These are phyloP conservation scores for Gastrolobium villosum DNA, from an alignment of 306 rosid genomes.

Conservation along the genomic window DNA sequence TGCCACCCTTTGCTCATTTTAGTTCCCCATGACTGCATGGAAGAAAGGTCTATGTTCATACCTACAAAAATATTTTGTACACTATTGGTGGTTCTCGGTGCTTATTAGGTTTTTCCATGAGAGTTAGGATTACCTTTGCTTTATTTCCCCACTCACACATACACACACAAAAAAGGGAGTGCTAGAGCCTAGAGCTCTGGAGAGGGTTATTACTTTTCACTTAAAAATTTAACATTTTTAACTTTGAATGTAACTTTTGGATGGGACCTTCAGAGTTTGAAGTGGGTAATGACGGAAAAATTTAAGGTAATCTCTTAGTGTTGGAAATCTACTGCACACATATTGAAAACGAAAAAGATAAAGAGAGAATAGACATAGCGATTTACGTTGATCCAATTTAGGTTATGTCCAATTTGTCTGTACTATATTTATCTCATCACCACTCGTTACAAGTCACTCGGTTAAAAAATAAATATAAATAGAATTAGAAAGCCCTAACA, in stretches of 20 bases:
- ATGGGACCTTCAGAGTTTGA: constrained; percentile 5
- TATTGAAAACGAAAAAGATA: no score
- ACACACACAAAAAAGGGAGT: background rate
- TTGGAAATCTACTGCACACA: no score
- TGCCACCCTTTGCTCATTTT: constrained; percentile 12
- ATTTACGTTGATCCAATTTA: no score
- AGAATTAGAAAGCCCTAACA: no score
- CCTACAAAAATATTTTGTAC: constrained; percentile 16
- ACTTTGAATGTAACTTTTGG: constrained; percentile 30
- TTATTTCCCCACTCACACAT: constrained; percentile 12
- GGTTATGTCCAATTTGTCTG: no score
- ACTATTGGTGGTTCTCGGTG: constrained; percentile 19
- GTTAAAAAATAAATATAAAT: no score
- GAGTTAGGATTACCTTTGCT: constrained; percentile 32
- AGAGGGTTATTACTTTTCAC: constrained; percentile 29
- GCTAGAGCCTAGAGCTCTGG: constrained; percentile 41
- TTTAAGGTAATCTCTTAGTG: no score
- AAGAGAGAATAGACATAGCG: no score
- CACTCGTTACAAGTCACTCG: no score
- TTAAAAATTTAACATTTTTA: constrained; percentile 26
- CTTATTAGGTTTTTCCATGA: constrained; percentile 3
- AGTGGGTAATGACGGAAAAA: constrained; percentile 19
- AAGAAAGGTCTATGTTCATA: background rate
- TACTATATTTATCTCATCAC: no score
- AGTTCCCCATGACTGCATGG: constrained; percentile 29